These are phyloP conservation scores for Starmerella ratchasimensis DNA, from an alignment of 805 yeast genomes.

Conservation along the genomic window DNA sequence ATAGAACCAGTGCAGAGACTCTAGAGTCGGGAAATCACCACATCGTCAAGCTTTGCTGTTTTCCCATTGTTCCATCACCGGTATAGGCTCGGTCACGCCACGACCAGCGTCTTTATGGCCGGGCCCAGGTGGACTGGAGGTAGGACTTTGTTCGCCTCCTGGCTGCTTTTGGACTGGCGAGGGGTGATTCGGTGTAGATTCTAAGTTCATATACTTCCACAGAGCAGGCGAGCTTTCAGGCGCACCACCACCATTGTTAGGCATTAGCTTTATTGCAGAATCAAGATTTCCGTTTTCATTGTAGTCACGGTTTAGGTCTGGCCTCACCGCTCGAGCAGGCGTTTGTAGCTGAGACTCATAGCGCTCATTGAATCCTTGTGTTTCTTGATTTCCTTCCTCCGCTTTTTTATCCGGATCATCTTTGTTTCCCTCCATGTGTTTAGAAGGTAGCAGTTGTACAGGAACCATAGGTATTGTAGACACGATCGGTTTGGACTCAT, in stretches of 20 bases:
- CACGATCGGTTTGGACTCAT: no score
- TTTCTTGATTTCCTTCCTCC: no score
- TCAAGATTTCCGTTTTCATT: conserved; percentile 5
- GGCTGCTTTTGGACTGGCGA: background rate
- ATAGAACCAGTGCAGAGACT: no score
- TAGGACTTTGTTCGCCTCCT: background rate
- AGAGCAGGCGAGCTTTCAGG: conserved; percentile 65
- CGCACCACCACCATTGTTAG: conserved; percentile 30
- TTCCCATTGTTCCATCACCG: conserved; percentile 12
- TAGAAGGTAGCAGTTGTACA: no score
- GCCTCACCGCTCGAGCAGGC: conserved; percentile 11
- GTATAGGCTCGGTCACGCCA: conserved; percentile 1
- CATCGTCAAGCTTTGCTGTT: conserved; percentile 7
- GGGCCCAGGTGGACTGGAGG: conserved; percentile 6
- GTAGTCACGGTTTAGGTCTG: no score
- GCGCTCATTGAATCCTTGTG: no score
- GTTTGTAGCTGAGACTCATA: conserved; percentile 10
- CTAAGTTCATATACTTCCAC: conserved; percentile 81
- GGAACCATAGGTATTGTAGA: no score
- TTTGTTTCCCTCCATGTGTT: no score
- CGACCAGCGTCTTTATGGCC: background rate
- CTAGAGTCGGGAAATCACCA: no score
- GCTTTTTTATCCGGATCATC: no score
- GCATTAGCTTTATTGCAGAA: conserved; percentile 22
- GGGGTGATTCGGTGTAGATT: conserved; percentile 30